Base-by-base conservation (phyloP, 441 rosid species). In the Macaranga tanarius region DNA sequence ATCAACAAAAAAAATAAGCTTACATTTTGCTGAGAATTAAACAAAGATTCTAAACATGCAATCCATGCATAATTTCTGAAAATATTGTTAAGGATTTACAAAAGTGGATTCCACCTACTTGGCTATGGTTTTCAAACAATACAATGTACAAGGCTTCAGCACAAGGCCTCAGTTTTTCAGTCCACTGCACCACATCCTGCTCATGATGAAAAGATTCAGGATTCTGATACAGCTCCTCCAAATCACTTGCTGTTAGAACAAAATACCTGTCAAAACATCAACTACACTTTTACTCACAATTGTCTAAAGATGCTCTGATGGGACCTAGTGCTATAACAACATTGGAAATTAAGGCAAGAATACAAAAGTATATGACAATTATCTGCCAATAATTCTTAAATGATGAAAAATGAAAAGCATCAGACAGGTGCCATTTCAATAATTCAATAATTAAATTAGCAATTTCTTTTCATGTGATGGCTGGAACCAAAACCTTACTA, bases 111-210 rank as follows among this genome's bases (percentile, higher is more conserved):
- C 65, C 79, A 86, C 97, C 78, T 86, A 96, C 99, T 80, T 96
- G 97, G 91, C 90, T 88, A 80, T 90, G 80, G 67, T 93, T 93
- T 87, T 96, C 97, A 86, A 96, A 96, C 84, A 96, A 87, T 42
- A 96, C 96, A 74, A 96, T 96, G 79, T 96, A 96, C 25, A 96
- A 88, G 71, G 98, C 99, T 87, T 96, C 99, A 54, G 99, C 98
- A 75, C 97, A 96, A 65, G 99, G 99, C 81, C 95, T 86, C 77
- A 93, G 81, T 83, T 96, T 96, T 81, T 96, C 98, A 71, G 97
- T 88, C 99, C 99, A 96, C 75, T 96, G 97, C 85, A 93, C 76
- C 94, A 95, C 91, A 83, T 95, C 99, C 81, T 95, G 99, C 87
- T 95, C 97, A 81, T 95, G 99, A 83, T 93, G 98, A 84, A 96